phyloP scores from a whole-genome alignment of 352 stramenopile genomes.

The Phytophthora gonapodyides region DNA sequence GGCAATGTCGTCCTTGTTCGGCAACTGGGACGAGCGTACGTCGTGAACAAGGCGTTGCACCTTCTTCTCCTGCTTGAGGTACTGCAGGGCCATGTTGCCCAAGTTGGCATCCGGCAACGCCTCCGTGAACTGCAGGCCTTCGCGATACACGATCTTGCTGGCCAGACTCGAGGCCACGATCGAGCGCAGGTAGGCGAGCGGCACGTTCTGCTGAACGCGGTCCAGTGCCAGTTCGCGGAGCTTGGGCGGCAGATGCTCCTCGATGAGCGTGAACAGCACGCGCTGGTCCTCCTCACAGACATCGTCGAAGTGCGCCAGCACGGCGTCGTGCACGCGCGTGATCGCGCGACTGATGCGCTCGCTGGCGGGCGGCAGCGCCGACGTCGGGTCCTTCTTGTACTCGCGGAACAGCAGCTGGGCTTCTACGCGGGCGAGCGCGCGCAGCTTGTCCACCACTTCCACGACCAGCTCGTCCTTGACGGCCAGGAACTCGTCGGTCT shows the following conservation, averaged over 20 bases:
- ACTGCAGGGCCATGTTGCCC: conserved; percentile 91
- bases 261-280: conserved; percentile 84
- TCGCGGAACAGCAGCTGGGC: conserved; percentile 98
- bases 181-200: conserved; percentile 96
- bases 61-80: conserved; percentile 96
- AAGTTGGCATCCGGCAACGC: conserved; percentile 92
- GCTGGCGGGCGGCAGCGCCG: conserved; percentile 90
- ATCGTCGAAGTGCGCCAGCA: conserved; percentile 92
- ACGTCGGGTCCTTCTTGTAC: conserved; percentile 90
- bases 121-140: conserved; percentile 96
- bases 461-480: conserved; percentile 95
- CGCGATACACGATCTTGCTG: conserved; percentile 98
- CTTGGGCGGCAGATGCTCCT: conserved; percentile 94
- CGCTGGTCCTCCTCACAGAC: conserved; percentile 84
- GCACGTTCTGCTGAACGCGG: conserved; percentile 92
- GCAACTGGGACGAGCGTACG: conserved; percentile 53
- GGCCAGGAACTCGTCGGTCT: conserved; percentile 96
- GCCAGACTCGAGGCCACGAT: conserved; percentile 96
- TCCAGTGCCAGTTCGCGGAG: conserved; percentile 95
- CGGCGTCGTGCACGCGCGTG: conserved; percentile 95
- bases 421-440: conserved; percentile 92
- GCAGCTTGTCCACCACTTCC: conserved; percentile 96
- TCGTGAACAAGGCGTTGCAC: conserved; percentile 85
- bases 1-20: conserved; percentile 69
- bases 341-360: conserved; percentile 96